phyloP scores from a whole-genome alignment of 345 rosid genomes.

The Stellera chamaejasme region DNA sequence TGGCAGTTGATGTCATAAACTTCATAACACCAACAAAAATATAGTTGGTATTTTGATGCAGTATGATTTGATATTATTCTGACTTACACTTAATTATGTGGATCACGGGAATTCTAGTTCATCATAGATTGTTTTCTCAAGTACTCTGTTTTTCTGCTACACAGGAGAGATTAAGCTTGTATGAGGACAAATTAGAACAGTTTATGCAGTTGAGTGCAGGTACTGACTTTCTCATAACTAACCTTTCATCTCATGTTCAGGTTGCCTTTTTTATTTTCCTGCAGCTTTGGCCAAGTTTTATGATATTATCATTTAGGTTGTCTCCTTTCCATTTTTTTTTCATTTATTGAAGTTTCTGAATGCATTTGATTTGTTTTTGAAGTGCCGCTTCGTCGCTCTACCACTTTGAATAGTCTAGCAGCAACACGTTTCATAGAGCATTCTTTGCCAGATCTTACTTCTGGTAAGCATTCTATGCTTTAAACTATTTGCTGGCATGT shows the following conservation, averaged over 20 bases:
- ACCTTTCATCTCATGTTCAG: too few relatives aligned
- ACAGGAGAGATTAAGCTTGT: slow-evolving; percentile 72
- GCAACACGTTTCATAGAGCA: slow-evolving; percentile 86
- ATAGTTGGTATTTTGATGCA: too few relatives aligned
- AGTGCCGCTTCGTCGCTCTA: slow-evolving; percentile 72
- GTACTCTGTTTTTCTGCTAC: slow-evolving; percentile 10
- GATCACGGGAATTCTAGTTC: background rate
- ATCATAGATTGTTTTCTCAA: background rate
- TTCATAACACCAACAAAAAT: too few relatives aligned
- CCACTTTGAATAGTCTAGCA: slow-evolving; percentile 72
- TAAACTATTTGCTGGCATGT: background rate
- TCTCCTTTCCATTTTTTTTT: background rate
- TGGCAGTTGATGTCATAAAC: too few relatives aligned
- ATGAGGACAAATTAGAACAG: slow-evolving; percentile 56
- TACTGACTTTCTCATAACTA: slow-evolving; percentile 12
- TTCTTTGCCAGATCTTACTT: slow-evolving; percentile 79
- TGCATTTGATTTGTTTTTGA: slow-evolving; percentile 17
- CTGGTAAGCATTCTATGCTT: slow-evolving; percentile 34
- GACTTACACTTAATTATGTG: background rate
- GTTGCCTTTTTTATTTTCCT: too few relatives aligned
- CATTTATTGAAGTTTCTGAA: background rate
- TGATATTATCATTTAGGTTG: background rate
- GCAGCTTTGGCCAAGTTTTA: background rate
- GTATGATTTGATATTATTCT: too few relatives aligned
- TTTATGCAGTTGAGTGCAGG: slow-evolving; percentile 63